Evolutionary conservation across 495 filamentous ascomycete species (phyloP), one percentile per base, ranked within the genome.

Genomic region (Neurospora sp.): DNA sequence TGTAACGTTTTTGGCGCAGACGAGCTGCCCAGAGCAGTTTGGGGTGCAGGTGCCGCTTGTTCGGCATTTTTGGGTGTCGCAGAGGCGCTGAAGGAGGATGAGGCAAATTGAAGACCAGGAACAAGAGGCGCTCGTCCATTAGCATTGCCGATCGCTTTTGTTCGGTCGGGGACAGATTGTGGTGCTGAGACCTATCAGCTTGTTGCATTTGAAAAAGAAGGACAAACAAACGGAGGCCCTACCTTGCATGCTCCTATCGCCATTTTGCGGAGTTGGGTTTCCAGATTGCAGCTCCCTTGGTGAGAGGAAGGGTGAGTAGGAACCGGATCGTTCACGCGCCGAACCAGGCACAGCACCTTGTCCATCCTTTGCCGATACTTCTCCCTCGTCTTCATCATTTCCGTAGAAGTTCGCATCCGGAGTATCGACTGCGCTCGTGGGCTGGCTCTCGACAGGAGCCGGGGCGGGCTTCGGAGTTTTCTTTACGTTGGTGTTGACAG

Each of bases 221-320:
- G 53, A 65, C 53, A 35, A 18, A 65, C 7, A 65, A 65, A 18
- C 10, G 31, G 27, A 37, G 7, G 53, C 53, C 53, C 53, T 65
- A 65, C 53, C 53, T 65, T 8, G 53, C 10, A 65, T 31, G 27
- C 14, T 16, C 53, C 12, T 65, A 65, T 65, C 53, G 53, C 27
- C 53, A 35, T 65, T 65, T 8, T 75, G 74, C 35, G 75, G 73
- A 2, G 75, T 73, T 14, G 70, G 39, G 18, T 73, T 71, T 38
- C 76, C 79, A 22, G 76, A 78, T 53, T 83, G 79, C n/a, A 83
- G 74, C 65, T 83, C 83, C 20, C 78, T 77, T 14, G 86, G 84
- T 3, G 85, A 85, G 0, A 84, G 75, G 61, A 87, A 85, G 8
- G 86, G 86, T 8, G 86, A 88, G 70, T 88, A 87, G 4, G 86